Evolutionary conservation across 257 asterid genomes (phyloP), one percentile per base, ranked within the genome.

Genomic region (Jacaranda mimosifolia): DNA sequence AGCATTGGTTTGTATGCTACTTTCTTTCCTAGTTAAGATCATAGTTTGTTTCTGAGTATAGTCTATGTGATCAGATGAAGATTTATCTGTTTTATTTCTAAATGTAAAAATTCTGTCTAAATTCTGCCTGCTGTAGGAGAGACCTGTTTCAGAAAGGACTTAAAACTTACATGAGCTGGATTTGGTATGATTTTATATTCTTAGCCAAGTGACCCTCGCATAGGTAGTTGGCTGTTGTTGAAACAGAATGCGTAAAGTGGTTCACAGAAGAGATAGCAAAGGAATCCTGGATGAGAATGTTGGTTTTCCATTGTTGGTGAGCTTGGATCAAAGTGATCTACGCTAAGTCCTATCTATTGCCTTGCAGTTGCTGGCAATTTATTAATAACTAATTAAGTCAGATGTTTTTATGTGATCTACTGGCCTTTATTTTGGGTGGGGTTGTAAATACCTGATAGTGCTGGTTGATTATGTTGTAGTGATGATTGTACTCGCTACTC

Each of bases 41-140:
- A 66, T 21, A 21, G 35, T 63, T 64, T 9, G 11, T 46, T 3
- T 18, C 40, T 4, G 8, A 21, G 73, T 42, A 55, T 59, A 49
- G 18, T 32, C 45, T 57, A 53, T 35, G 64, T 35, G 45, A 45
- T 7, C 18, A 35, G 43, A 45, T 19, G 21, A 19, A 26, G 46
- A 17, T 9, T 15, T 14, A 4, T 59, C 36, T 39, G 13, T 60
- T 68, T 18, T 46, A 68, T 15, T 17, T 35, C 39, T 39, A 17
- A 63, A 15, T 56, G 19, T 71, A n/a, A 10, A 46, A 36, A 14
- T 48, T 6, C 36, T 40, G 52, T 46, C 46, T 63, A 18, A 12
- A 39, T 49, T 51, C 26, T 76, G 70, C 78, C 57, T 56, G 58
- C 63, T 42, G 19, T 38, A 45, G 32, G 49, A 82, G 19, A 55